Conservation (phyloP, 2,329 filamentous ascomycete genomes). For the Endoconidiophora polonica region DNA sequence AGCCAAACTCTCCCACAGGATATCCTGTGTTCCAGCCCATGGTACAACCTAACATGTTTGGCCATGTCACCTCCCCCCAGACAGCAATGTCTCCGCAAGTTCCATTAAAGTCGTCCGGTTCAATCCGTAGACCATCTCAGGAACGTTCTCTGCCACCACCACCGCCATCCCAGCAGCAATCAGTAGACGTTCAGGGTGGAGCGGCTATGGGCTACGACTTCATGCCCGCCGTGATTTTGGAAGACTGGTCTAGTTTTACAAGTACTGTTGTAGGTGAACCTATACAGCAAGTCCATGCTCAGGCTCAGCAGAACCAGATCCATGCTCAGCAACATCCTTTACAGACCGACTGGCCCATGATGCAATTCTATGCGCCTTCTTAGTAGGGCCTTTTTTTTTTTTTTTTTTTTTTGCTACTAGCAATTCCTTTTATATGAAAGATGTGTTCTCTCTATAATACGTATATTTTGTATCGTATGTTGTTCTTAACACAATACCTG, state of each 20-base stretch:
- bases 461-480: too few relatives aligned
- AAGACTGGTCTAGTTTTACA: slow-evolving; percentile 26
- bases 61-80: slow-evolving; percentile 9
- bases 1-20: slow-evolving; percentile 15
- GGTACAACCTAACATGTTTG: slow-evolving; percentile 15
- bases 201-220: slow-evolving; percentile 29
- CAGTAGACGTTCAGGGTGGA: not conserved
- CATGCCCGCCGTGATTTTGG: slow-evolving; percentile 24
- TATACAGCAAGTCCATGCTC: slow-evolving; percentile 4
- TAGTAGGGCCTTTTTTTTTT: not conserved
- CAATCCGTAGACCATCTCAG: slow-evolving; percentile 16
- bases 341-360: slow-evolving; percentile 16
- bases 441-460: not conserved
- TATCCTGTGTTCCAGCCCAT: slow-evolving; percentile 22
- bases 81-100: slow-evolving; percentile 17
- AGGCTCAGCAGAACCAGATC: slow-evolving; percentile 4
- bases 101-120: slow-evolving; percentile 17
- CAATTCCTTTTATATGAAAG: not conserved
- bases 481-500: not conserved
- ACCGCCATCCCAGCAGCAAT: slow-evolving; percentile 12
- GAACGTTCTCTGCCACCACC: slow-evolving; percentile 23
- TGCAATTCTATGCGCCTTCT: slow-evolving; percentile 14
- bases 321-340: slow-evolving; percentile 13
- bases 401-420: not conserved
- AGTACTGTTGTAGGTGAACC: slow-evolving; percentile 21